These are phyloP conservation scores for Lotmaria passim DNA, from an alignment of 208 protist species.

Conservation along the genomic window DNA sequence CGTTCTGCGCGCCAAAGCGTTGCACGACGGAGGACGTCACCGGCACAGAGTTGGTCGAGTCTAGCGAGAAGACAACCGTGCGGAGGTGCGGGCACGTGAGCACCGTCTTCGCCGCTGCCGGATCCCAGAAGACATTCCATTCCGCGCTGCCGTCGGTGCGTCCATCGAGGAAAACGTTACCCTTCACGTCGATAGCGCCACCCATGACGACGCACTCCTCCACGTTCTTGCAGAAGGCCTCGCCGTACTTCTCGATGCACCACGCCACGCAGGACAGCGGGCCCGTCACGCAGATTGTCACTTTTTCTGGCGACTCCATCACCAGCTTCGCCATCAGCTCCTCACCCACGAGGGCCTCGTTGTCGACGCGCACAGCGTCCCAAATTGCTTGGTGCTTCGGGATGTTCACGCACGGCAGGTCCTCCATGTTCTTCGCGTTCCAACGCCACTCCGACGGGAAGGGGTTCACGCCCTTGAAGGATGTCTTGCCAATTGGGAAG, in stretches of 20 bases:
- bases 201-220: constrained; percentile 91
- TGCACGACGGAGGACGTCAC: constrained; percentile 72
- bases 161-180: constrained; percentile 81
- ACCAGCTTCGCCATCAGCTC: constrained; percentile 81
- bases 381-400: constrained; percentile 55
- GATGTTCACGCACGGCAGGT: constrained; percentile 84
- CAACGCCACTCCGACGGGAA: constrained; percentile 87
- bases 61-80: constrained; percentile 81
- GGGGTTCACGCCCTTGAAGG: constrained; percentile 79
- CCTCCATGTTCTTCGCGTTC: constrained; percentile 84
- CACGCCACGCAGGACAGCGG: constrained; percentile 86
- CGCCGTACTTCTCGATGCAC: constrained; percentile 84
- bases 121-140: constrained; percentile 94
- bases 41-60: constrained; percentile 87
- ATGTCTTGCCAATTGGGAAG: constrained; percentile 78
- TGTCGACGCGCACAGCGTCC: constrained; percentile 44
- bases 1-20: constrained; percentile 78
- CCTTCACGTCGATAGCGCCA: constrained; percentile 79
- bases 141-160: constrained; percentile 82
- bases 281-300: constrained; percentile 90
- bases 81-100: constrained; percentile 55
- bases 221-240: constrained; percentile 75
- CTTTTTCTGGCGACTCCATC: constrained; percentile 66
- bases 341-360: constrained; percentile 71
- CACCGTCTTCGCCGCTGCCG: constrained; percentile 72